Base-by-base conservation (phyloP, 2,329 filamentous ascomycete genomes). In the Pyricularia grisea region DNA sequence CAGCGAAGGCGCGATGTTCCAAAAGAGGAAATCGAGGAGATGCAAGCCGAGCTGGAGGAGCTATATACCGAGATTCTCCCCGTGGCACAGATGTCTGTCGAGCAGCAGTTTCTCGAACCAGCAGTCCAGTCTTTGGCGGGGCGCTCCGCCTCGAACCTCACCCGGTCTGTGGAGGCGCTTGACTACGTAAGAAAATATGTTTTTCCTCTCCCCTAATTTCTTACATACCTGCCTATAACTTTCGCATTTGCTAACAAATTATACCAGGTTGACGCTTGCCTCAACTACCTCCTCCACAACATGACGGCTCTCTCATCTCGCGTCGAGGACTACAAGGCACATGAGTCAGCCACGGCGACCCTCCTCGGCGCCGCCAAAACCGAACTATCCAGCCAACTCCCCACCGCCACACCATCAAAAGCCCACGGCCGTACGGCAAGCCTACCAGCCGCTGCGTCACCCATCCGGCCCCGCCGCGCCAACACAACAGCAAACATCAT, bases 41-140 rank as follows among this genome's bases (percentile, higher is more conserved):
- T 90, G 2, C 85, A 89, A 73, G 84, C 85, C 36, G 90, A 92
- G 74, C 80, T 92, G 0, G 88, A 91, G 72, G 90, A 88, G 4
- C 80, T 92, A 3, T 89, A 90, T 72, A 81, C 88, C 0, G 90
- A 92, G 74, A 88, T 92, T 60, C 79, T 90, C 0, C 87, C 89
- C 0, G 87, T 92, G 1, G 86, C 89, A 7, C 87, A 90, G 71
- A 92, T 92, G 87, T 87, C 89, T 0, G 83, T 89, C 0, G 88
- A 92, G 72, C 86, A 90, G 73, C 87, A 91, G 74, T 84, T 89
- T 72, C 81, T 90, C 5, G 84, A 87, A 70, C 89, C 90, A 0
- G 86, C 89, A 1, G 77, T 87, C 6, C 78, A 79, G 69, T 78
- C 80, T 0, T 75, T 84, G 4, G 77, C 82, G 7, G 76, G 79